Evolutionary conservation across 1,284 basidiomycete species (phyloP), one percentile per base, ranked within the genome.

Genomic region (Fistulina hepatica): DNA sequence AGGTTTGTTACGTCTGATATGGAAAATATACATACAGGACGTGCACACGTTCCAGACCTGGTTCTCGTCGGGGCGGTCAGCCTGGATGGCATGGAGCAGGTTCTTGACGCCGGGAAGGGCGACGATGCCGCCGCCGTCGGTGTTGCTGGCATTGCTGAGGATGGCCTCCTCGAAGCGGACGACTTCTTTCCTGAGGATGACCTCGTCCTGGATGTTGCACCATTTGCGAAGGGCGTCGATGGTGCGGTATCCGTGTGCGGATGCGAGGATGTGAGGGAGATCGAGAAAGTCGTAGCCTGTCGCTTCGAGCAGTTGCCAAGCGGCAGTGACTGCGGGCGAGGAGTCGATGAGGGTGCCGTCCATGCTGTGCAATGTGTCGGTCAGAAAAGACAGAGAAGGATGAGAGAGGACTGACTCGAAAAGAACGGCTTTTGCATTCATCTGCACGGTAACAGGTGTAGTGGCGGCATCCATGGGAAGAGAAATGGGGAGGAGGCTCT

Each of bases 201-300:
- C 64, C 4, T 60, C 59, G 44, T 73, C 69, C 4, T 57, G 59
- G 34, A 76, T 52, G 1, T 64, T 62, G 46, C 71, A 73, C 53
- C 64, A 64, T 24, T 55, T 60, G 28, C 58, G 55, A 39, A 76
- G 56, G 48, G 71, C 72, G 50, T 76, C 72, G 10, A 69, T 62
- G 0, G 71, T 73, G 12, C 72, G 60, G 7, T 71, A 64, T 16
- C 72, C 73, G 52, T 76, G 73, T 3, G 70, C 60, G 59, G 62
- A 60, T 37, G 57, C 59, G 7, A 66, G 52, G 12, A 65, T 59
- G 15, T 60, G 40, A 13, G 54, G 46, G 10, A 66, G 58, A 39
- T 66, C 52, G 15, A 69, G 50, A 11, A 52, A 50, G 3, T 61
- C 58, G 39, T 67, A 69, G 32, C 45, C 45, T 5, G 45, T 47